Conservation (phyloP, 352 stramenopile species). For the Globisporangium abappressorium region DNA sequence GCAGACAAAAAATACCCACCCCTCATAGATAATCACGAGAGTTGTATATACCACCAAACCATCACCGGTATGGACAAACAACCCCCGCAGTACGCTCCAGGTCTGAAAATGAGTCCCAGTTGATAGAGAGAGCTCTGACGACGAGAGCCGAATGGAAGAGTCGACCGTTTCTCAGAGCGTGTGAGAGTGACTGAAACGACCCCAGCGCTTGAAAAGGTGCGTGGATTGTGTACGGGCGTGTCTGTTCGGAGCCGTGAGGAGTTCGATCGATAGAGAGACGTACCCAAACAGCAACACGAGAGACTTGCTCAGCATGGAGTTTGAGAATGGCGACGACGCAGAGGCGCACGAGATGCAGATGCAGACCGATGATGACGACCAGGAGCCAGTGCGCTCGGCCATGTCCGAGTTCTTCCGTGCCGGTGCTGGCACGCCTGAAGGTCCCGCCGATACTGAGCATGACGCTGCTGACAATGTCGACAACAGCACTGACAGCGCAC, state of each 20-base stretch:
- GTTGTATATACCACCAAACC: background rate
- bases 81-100: background rate
- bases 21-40: conserved; percentile 9
- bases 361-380: conserved; percentile 11
- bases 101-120: background rate
- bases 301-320: background rate
- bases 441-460: background rate
- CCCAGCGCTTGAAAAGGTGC: background rate
- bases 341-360: conserved; percentile 12
- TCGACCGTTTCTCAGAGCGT: background rate
- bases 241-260: conserved; percentile 8
- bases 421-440: conserved; percentile 12
- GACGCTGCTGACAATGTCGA: background rate
- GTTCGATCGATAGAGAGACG: conserved; percentile 31
- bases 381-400: conserved; percentile 11
- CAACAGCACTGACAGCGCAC: background rate
- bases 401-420: conserved; percentile 35
- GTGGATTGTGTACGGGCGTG: background rate
- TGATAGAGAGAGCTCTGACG: background rate
- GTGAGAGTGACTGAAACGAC: conserved; percentile 1
- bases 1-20: background rate
- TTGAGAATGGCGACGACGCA: background rate
- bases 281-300: background rate
- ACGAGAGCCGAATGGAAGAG: background rate
- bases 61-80: background rate